A percentile compares a stretch with the other conserved stretches of the same genome.
phyloP scores from a whole-genome alignment of 2,329 filamentous ascomycete species.

The Fusarium sp. region DNA sequence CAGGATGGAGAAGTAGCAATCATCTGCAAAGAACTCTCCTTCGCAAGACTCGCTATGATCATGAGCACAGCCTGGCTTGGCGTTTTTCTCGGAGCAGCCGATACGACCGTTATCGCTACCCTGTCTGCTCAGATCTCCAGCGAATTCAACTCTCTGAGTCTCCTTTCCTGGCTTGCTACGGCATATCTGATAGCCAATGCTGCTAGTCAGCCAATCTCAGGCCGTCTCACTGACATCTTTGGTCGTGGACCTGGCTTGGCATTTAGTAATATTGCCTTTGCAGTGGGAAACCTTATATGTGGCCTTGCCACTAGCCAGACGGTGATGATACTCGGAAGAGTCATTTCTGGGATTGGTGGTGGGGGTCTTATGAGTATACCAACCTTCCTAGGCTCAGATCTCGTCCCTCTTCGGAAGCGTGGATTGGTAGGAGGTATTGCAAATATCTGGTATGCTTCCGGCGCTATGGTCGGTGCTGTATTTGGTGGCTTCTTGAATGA shows the following conservation, averaged over 20 bases:
- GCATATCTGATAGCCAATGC: slow-evolving; percentile 85
- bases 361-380: slow-evolving; percentile 75
- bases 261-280: slow-evolving; percentile 79
- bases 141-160: slow-evolving; percentile 77
- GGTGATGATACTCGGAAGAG: slow-evolving; percentile 76
- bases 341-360: slow-evolving; percentile 80
- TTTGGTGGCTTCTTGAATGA: slow-evolving; percentile 4
- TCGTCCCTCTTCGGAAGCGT: slow-evolving; percentile 70
- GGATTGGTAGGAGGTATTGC: neutral
- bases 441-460: neutral
- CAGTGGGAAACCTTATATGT: slow-evolving; percentile 78
- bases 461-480: neutral
- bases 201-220: slow-evolving; percentile 70
- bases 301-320: slow-evolving; percentile 71
- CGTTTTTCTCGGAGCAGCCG: slow-evolving; percentile 64
- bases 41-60: neutral
- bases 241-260: slow-evolving; percentile 76
- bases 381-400: slow-evolving; percentile 69
- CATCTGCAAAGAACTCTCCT: neutral
- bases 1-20: neutral
- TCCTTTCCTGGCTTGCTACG: slow-evolving; percentile 83
- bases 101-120: slow-evolving; percentile 82
- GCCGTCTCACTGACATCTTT: slow-evolving; percentile 83
- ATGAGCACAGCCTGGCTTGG: slow-evolving; percentile 1
- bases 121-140: slow-evolving; percentile 81